A percentile compares a stretch with the other conserved stretches of the same genome.
phyloP scores from a whole-genome alignment of 495 filamentous ascomycete genomes.

The Margaritispora aquatica region DNA sequence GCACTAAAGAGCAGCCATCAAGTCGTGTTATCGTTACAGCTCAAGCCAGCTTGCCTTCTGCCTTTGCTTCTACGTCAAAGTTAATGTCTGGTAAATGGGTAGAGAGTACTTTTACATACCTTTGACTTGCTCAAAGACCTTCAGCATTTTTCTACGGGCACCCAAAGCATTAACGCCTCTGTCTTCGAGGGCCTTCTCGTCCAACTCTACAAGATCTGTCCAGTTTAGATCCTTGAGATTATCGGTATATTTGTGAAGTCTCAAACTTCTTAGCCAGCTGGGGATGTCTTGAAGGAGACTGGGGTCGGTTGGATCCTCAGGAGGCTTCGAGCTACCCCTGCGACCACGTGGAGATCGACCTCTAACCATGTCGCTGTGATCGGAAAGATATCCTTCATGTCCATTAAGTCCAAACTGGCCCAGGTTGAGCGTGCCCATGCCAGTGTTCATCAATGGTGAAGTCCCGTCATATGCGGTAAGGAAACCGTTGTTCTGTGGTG shows the following conservation, averaged over 20 bases:
- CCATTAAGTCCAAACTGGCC: constrained; percentile 65
- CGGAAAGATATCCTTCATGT: constrained; percentile 85
- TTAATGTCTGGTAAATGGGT: neutral
- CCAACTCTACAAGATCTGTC: constrained; percentile 86
- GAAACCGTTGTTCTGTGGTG: constrained; percentile 94
- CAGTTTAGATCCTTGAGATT: constrained; percentile 96
- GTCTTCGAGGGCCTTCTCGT: constrained; percentile 90
- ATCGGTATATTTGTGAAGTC: constrained; percentile 97
- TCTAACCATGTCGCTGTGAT: constrained; percentile 83
- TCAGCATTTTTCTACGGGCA: constrained; percentile 95
- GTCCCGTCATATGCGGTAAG: constrained; percentile 78
- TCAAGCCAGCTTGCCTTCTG: constrained; percentile 52
- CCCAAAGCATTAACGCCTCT: constrained; percentile 93
- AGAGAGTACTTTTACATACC: constrained; percentile 36
- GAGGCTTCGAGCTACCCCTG: constrained; percentile 92
- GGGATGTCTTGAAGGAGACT: constrained; percentile 91
- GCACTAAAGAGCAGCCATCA: neutral
- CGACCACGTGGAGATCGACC: constrained; percentile 90
- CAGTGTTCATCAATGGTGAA: constrained; percentile 68
- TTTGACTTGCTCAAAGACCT: constrained; percentile 96
- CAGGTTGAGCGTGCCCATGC: constrained; percentile 63
- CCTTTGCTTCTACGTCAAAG: constrained; percentile 41
- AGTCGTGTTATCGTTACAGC: neutral
- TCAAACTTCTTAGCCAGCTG: constrained; percentile 87
- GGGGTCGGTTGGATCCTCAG: constrained; percentile 93